Percentiles rank a stretch among this genome's conserved stretches.
phyloP scores from a whole-genome alignment of 495 filamentous ascomycete genomes.

The Cairneyella variabilis region DNA sequence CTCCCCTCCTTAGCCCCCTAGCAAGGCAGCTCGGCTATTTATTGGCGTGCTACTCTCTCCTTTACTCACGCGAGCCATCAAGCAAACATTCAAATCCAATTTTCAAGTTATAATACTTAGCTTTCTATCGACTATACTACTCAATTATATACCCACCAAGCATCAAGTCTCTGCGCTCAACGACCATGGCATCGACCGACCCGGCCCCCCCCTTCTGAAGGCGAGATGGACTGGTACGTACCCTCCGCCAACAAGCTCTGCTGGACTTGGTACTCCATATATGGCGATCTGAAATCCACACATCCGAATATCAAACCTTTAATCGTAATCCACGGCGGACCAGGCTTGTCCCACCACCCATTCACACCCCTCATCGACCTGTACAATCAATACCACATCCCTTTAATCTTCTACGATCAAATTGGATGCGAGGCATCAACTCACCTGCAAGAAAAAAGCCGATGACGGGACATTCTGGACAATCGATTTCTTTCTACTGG shows the following conservation, averaged over 20 bases:
- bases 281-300: not conserved
- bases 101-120: no score
- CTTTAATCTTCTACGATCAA: constrained; percentile 50
- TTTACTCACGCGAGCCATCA: no score
- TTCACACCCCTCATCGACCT: not conserved
- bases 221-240: not conserved
- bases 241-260: not conserved
- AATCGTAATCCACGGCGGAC: not conserved
- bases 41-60: no score
- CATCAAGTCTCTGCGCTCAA: no score
- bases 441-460: constrained; percentile 35
- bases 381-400: constrained; percentile 27
- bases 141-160: no score
- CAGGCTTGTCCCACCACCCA: not conserved
- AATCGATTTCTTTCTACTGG: constrained; percentile 38
- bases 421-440: constrained; percentile 44
- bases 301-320: not conserved
- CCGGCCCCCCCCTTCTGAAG: no score
- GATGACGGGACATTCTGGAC: constrained; percentile 44
- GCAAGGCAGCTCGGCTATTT: no score
- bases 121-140: no score
- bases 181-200: no score
- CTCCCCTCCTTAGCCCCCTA: no score
- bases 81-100: no score
- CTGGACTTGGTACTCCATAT: not conserved